Evolutionary conservation across 78 protist species (phyloP), one percentile per base, ranked within the genome.

Genomic region (Dictyostelium capitatum): DNA sequence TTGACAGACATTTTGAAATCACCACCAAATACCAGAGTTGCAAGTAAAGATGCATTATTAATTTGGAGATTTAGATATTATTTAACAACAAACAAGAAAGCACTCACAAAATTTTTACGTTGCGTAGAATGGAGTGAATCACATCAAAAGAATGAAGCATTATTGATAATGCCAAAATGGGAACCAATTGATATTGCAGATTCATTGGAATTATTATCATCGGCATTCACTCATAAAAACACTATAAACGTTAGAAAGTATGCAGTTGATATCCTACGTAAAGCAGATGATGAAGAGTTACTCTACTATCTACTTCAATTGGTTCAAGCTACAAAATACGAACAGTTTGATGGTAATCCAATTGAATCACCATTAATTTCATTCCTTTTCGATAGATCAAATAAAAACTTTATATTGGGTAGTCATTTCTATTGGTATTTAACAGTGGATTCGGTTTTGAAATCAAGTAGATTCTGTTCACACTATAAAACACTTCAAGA

Each of bases 261-360:
- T 54, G 99, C 99, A 3, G 99, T 98, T 0, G 93, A 87, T n/a
- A 87, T 87, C 11, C 20, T 87, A 2, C 43, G 78, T 51, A 87
- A 87, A 53, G 93, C 93, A 3, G 93, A 78, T 62, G 93, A 87
- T 47, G 93, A 97, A 54, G 93, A 95, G 57, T 51, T 98, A n/a
- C 53, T 65, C 17, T 57, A 82, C n/a, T 96, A 97, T 51, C 57
- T 98, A 62, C 97, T 98, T 11, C 99, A 98, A 82, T 84, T 98
- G 47, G 99, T 98, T 43, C 99, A 98, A 70, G 98, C 99, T 0
- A 91, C 98, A 64, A 94, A 97, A 51, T 98, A 90, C n/a, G 95
- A 89, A 37, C 65, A 51, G 4, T 43, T 41, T 15, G 91, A 84
- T 12, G 47, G 56, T 4, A 56, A 59, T 47, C 46, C 53, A 14